These are phyloP conservation scores for Colletotrichum orchidophilum DNA, from an alignment of 2,329 filamentous ascomycete genomes.

Conservation along the genomic window DNA sequence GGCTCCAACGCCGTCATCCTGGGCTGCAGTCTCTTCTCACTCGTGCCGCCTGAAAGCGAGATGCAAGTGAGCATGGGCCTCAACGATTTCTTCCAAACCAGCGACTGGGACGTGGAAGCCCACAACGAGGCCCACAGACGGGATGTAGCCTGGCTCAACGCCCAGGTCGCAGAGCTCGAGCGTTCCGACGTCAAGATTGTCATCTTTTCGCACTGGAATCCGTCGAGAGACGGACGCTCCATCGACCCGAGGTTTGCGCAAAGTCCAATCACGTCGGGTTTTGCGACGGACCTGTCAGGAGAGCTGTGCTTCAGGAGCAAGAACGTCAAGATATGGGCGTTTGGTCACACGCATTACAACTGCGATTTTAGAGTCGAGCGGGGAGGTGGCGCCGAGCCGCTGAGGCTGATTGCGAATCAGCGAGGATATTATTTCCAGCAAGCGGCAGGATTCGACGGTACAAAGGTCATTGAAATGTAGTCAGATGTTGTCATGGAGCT, in stretches of 20 bases:
- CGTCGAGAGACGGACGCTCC: slow-evolving; percentile 44
- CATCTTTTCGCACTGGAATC: slow-evolving; percentile 55
- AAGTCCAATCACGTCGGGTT: slow-evolving; percentile 44
- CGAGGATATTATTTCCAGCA: slow-evolving; percentile 51
- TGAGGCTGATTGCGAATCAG: slow-evolving; percentile 51
- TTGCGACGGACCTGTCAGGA: slow-evolving; percentile 50
- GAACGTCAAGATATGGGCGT: slow-evolving; percentile 54
- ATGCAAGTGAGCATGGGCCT: slow-evolving; percentile 52
- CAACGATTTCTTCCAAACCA: slow-evolving; percentile 62
- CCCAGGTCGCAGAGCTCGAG: slow-evolving; percentile 41
- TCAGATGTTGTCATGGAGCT: too few relatives aligned
- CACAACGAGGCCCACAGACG: slow-evolving; percentile 49
- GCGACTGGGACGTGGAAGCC: slow-evolving; percentile 47
- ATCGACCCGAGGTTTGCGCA: slow-evolving; percentile 45
- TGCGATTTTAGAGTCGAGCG: slow-evolving; percentile 46
- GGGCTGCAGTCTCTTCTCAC: slow-evolving; percentile 58
- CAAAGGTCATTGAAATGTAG: slow-evolving; percentile 34
- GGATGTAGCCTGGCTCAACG: slow-evolving; percentile 56
- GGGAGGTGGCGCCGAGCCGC: slow-evolving; percentile 30
- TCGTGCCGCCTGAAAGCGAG: slow-evolving; percentile 48
- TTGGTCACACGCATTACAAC: slow-evolving; percentile 59
- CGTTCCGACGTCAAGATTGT: slow-evolving; percentile 40
- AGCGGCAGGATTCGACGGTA: slow-evolving; percentile 44
- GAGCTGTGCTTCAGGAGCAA: slow-evolving; percentile 49
- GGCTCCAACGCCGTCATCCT: slow-evolving; percentile 42